Conservation (phyloP, 805 yeast species). For the Saccharomyces kudriavzevii region DNA sequence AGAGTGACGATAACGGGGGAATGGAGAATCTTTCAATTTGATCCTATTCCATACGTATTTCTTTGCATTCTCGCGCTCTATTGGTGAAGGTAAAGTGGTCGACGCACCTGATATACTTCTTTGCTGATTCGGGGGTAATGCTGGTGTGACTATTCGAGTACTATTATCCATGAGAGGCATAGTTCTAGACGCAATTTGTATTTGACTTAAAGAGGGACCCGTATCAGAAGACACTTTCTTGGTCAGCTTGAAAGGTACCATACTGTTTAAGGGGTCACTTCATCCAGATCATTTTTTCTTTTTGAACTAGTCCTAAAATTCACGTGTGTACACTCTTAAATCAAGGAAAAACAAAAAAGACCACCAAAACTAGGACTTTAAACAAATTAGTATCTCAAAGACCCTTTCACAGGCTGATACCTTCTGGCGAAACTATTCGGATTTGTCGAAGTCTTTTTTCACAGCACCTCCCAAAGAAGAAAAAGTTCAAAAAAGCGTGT, state of each 20-base stretch:
- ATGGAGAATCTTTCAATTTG: conserved; percentile 67
- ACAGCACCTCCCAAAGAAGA: not conserved
- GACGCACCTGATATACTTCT: conserved; percentile 28
- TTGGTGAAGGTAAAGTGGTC: conserved; percentile 7
- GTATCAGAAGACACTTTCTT: conserved; percentile 37
- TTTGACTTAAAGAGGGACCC: conserved; percentile 6
- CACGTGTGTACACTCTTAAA: not conserved
- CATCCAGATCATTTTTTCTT: not conserved
- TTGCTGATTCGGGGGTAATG: conserved; percentile 23
- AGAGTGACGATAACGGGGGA: conserved; percentile 91
- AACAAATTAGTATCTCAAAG: not conserved
- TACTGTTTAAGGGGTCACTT: conserved; percentile 9
- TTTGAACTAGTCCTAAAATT: not conserved
- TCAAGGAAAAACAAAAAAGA: not conserved
- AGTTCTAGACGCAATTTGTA: conserved; percentile 9
- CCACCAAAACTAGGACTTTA: not conserved
- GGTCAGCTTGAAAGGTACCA: conserved; percentile 56
- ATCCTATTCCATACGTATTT: conserved; percentile 60
- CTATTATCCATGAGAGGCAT: conserved; percentile 8
- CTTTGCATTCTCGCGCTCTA: conserved; percentile 11
- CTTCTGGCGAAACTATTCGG: not conserved
- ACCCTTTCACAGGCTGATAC: not conserved
- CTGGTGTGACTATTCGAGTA: conserved; percentile 9
- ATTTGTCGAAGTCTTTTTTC: not conserved
- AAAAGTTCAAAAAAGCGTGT: not conserved